Evolutionary conservation across 2,329 filamentous ascomycete species (phyloP).

Genomic region (Monilinia polystroma): DNA sequence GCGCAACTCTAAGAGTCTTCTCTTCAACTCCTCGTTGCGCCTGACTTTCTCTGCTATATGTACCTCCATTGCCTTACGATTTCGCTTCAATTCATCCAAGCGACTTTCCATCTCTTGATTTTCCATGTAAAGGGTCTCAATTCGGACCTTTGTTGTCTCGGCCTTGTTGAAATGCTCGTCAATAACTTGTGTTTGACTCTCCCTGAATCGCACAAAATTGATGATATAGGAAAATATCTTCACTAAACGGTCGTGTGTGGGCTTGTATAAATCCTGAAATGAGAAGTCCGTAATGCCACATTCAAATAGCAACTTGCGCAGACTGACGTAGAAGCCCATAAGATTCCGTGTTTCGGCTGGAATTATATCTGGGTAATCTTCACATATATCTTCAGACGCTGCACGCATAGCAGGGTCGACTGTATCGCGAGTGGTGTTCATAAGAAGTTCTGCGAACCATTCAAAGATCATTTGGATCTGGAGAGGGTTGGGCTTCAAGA

Average conservation of each 20-base stretch:
- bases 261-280: conserved; percentile 87
- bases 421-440: conserved; percentile 89
- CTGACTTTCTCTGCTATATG: conserved; percentile 81
- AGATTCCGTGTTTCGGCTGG: conserved; percentile 87
- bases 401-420: conserved; percentile 95
- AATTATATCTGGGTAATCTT: conserved; percentile 79
- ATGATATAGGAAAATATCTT: conserved; percentile 98
- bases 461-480: conserved; percentile 98
- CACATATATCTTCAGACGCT: conserved; percentile 82
- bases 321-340: conserved; percentile 89
- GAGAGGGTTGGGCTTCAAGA: conserved; percentile 89
- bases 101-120: conserved; percentile 85
- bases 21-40: conserved; percentile 84
- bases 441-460: conserved; percentile 91
- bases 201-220: conserved; percentile 96
- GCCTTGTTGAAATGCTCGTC: conserved; percentile 92
- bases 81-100: conserved; percentile 76
- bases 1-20: conserved; percentile 74
- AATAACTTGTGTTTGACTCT: conserved; percentile 85
- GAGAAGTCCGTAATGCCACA: conserved; percentile 93
- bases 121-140: conserved; percentile 79
- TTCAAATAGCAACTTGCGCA: conserved; percentile 76
- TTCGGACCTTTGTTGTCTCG: conserved; percentile 80
- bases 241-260: conserved; percentile 83
- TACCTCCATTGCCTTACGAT: conserved; percentile 75